A percentile compares a stretch with the other conserved stretches of the same genome.
phyloP scores from a whole-genome alignment of 2,329 filamentous ascomycete genomes.

The Fusarium sp. region DNA sequence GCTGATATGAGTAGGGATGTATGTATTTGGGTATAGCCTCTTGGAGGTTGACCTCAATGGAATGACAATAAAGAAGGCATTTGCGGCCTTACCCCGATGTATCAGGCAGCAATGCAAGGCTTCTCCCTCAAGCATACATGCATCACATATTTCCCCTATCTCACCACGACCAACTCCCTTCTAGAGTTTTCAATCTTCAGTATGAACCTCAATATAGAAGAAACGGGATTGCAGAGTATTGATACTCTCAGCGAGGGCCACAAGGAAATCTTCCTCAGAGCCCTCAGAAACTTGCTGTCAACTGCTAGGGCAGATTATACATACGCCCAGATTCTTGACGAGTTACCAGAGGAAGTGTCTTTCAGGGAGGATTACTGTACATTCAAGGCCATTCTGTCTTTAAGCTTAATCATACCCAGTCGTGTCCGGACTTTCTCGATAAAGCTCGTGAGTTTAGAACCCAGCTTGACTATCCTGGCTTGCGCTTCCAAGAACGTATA shows the following conservation, averaged over 20 bases:
- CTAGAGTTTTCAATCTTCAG: background rate
- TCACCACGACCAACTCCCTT: background rate
- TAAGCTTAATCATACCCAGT: background rate
- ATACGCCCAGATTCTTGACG: constrained; percentile 25
- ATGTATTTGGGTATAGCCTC: too few relatives aligned
- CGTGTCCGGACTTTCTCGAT: constrained; percentile 11
- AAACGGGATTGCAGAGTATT: background rate
- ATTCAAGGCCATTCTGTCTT: background rate
- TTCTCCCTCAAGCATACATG: background rate
- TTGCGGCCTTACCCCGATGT: background rate
- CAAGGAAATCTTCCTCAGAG: background rate
- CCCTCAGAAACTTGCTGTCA: background rate
- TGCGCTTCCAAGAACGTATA: background rate
- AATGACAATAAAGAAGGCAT: too few relatives aligned
- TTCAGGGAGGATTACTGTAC: background rate
- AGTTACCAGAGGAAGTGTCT: background rate
- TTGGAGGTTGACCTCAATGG: too few relatives aligned
- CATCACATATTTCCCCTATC: too few relatives aligned
- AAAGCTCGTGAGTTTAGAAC: background rate
- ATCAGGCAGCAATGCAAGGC: background rate
- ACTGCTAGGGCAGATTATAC: constrained; percentile 4
- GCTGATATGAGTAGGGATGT: too few relatives aligned
- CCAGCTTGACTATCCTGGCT: rapidly evolving
- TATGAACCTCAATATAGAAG: background rate
- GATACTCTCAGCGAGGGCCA: background rate